Evolutionary conservation across 2,329 filamentous ascomycete genomes (phyloP).

Genomic region (Herpotrichia juniperi): DNA sequence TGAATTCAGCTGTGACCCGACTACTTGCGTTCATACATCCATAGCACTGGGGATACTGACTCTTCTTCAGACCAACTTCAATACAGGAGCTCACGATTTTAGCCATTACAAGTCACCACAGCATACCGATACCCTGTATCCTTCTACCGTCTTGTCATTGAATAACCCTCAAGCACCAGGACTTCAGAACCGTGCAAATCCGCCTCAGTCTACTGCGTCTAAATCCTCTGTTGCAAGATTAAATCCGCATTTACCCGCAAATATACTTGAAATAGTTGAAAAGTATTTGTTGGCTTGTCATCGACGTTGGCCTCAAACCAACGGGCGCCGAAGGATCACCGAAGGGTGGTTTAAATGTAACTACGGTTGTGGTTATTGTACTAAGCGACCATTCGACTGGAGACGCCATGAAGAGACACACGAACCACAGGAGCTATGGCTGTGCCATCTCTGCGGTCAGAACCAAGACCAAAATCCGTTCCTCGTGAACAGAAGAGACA

Average conservation of each 20-base stretch:
- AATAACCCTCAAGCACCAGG: not conserved
- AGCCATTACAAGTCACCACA: no score
- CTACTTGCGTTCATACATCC: not conserved
- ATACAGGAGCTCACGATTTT: no score
- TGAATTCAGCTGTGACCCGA: not conserved
- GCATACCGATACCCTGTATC: no score
- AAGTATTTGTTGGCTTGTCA: slow-evolving; percentile 24
- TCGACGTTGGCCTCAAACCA: slow-evolving; percentile 18
- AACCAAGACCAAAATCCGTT: slow-evolving; percentile 16
- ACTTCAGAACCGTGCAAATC: not conserved
- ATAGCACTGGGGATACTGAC: not conserved
- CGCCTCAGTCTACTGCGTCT: not conserved
- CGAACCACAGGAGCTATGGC: slow-evolving; percentile 33
- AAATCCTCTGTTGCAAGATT: slow-evolving; percentile 12
- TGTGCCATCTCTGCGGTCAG: slow-evolving; percentile 23
- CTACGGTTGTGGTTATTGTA: slow-evolving; percentile 30
- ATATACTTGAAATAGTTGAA: slow-evolving; percentile 18
- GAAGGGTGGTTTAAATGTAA: slow-evolving; percentile 27
- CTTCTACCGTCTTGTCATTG: not conserved
- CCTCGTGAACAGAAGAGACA: slow-evolving; percentile 30
- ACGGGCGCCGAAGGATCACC: slow-evolving; percentile 30
- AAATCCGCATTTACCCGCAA: slow-evolving; percentile 19
- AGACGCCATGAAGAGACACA: slow-evolving; percentile 35
- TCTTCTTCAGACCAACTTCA: slow-evolving; percentile 6
- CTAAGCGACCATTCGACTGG: slow-evolving; percentile 32